Conservation (phyloP, 75 land plant species). For the Picea sitchensis region DNA sequence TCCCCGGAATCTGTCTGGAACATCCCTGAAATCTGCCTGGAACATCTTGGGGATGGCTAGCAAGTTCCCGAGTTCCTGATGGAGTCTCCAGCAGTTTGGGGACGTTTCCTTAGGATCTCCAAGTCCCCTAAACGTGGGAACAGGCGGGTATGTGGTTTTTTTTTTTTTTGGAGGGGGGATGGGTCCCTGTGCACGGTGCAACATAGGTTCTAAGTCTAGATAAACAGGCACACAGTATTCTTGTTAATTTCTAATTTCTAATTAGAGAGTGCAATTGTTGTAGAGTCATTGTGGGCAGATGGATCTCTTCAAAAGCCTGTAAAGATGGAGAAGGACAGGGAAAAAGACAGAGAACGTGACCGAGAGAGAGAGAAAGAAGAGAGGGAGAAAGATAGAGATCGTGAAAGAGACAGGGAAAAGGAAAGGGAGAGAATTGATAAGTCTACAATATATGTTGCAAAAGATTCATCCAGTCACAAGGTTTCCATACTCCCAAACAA, state of each 20-base stretch:
- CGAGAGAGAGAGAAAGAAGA: slow-evolving; percentile 30
- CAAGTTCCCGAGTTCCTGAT: no score
- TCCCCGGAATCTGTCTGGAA: no score
- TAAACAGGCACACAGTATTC: not conserved
- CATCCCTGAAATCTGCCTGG: no score
- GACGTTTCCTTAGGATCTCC: no score
- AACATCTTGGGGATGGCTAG: no score
- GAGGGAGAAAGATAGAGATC: slow-evolving; percentile 52
- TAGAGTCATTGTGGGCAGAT: slow-evolving; percentile 47
- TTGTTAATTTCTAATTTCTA: slow-evolving; percentile 5
- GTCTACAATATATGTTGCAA: slow-evolving; percentile 18
- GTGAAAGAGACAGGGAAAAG: slow-evolving; percentile 44
- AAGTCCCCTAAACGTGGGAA: no score
- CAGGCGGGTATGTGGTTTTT: not conserved
- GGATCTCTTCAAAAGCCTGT: slow-evolving; percentile 40
- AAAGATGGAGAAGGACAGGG: slow-evolving; percentile 67
- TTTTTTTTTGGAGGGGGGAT: no score
- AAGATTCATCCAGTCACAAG: slow-evolving; percentile 53
- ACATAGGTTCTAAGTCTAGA: not conserved
- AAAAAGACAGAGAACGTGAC: slow-evolving; percentile 48
- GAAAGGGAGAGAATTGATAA: slow-evolving; percentile 65
- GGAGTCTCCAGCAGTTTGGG: no score
- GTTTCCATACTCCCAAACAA: slow-evolving; percentile 45
- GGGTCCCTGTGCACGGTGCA: no score
- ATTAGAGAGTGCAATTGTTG: not conserved